These are phyloP conservation scores for Batrachochytrium dendrobatidis DNA, from an alignment of 371 early-diverging fungal species.

Conservation along the genomic window DNA sequence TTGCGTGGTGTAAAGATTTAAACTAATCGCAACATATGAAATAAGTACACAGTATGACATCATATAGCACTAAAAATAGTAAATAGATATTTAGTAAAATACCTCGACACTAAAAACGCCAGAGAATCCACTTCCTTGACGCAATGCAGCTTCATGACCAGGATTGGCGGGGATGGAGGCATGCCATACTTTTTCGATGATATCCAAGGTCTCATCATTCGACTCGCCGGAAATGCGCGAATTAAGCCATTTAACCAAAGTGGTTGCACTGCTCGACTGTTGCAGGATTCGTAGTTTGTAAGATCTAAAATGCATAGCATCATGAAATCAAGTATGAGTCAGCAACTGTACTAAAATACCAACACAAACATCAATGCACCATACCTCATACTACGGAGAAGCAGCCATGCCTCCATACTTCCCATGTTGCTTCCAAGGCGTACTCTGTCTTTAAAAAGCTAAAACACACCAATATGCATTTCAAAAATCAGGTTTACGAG, in stretches of 20 bases:
- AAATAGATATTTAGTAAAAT: neutral
- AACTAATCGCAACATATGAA: constrained; percentile 9
- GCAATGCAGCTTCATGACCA: constrained; percentile 22
- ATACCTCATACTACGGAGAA: constrained; percentile 33
- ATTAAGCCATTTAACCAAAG: constrained; percentile 30
- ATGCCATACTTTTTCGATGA: constrained; percentile 29
- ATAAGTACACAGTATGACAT: neutral
- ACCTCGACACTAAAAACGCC: constrained; percentile 26
- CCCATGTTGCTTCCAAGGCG: constrained; percentile 42
- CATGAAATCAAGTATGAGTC: constrained; percentile 1
- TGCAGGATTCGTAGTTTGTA: constrained; percentile 33
- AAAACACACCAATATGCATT: too few relatives aligned
- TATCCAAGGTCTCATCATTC: constrained; percentile 8
- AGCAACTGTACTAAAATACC: neutral
- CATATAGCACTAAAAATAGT: neutral
- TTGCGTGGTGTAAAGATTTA: constrained; percentile 24
- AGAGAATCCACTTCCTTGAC: constrained; percentile 16
- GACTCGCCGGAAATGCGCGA: constrained; percentile 6
- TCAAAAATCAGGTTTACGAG: too few relatives aligned
- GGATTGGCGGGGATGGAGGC: constrained; percentile 19
- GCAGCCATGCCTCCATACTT: constrained; percentile 43
- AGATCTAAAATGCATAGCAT: neutral
- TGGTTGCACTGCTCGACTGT: constrained; percentile 35
- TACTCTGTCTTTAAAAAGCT: constrained; percentile 28
- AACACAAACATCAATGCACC: neutral